Evolutionary conservation across 306 rosid species (phyloP).

Genomic region (Trifolium pratense): DNA sequence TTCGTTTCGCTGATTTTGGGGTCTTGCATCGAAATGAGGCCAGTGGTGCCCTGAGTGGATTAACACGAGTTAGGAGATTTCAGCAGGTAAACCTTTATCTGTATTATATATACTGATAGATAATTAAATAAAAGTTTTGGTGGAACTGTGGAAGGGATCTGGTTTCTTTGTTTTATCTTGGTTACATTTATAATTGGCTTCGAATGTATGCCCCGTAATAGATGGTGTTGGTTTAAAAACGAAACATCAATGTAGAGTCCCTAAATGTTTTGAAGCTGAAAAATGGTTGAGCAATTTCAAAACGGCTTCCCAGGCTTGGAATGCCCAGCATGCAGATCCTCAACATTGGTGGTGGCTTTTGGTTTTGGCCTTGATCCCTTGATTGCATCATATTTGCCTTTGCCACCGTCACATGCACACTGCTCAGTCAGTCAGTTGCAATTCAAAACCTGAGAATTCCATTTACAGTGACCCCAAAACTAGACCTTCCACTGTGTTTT

Average conservation of each 20-base stretch:
- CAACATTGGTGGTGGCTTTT: no score
- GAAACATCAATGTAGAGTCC: background rate
- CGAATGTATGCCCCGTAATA: background rate
- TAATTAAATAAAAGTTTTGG: conserved; percentile 13
- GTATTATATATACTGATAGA: background rate
- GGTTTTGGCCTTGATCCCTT: background rate
- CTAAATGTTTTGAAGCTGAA: no score
- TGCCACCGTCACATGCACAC: background rate
- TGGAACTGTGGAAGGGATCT: background rate
- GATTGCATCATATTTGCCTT: background rate
- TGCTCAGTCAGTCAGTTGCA: background rate
- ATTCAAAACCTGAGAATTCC: background rate
- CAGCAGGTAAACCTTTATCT: conserved; percentile 71
- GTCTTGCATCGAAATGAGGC: conserved; percentile 99
- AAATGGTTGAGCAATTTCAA: background rate
- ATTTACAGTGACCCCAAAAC: background rate
- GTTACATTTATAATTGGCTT: conserved; percentile 14
- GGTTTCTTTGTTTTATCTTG: conserved; percentile 1
- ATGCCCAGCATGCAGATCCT: no score
- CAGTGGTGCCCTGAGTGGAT: conserved; percentile 96
- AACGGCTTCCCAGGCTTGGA: background rate
- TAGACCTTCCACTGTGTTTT: background rate
- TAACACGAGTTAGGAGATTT: conserved; percentile 95
- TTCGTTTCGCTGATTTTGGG: conserved; percentile 95
- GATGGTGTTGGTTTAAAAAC: background rate